Conservation (phyloP, 2,329 filamentous ascomycete species). For the Fusarium acutatum region DNA sequence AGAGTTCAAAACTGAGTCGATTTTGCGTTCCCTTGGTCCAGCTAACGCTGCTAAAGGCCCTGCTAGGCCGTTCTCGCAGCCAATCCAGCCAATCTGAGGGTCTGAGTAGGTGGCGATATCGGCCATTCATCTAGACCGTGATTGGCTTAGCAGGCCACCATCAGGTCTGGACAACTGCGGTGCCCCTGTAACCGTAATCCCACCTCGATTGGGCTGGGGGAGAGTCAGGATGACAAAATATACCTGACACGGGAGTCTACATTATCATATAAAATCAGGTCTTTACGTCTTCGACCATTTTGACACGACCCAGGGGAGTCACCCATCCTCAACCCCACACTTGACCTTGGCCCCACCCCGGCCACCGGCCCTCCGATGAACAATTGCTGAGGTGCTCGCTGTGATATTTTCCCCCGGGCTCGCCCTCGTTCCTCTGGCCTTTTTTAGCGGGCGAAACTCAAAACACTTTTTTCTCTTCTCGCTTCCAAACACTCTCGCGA, state of each 20-base stretch:
- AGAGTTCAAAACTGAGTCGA: not conserved
- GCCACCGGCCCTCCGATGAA: not conserved
- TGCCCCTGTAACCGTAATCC: not conserved
- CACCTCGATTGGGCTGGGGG: not conserved
- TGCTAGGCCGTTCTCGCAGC: not conserved
- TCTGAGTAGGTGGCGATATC: not conserved
- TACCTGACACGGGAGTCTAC: rapidly evolving
- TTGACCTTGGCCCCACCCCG: not conserved
- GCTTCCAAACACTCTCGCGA: not conserved
- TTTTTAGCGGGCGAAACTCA: not conserved
- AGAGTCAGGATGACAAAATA: not conserved
- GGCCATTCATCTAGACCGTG: not conserved
- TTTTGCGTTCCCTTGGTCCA: not conserved
- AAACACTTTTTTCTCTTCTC: not conserved
- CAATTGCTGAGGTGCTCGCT: not conserved
- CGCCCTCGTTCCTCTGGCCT: not conserved
- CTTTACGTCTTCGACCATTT: not conserved
- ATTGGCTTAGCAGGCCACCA: not conserved
- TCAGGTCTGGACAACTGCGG: not conserved
- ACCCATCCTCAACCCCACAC: not conserved
- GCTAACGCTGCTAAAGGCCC: not conserved
- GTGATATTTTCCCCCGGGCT: not conserved
- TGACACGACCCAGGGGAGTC: not conserved
- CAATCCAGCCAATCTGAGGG: not conserved
- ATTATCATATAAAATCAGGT: rapidly evolving